Base-by-base conservation (phyloP, 2,329 filamentous ascomycete genomes). In the Colletotrichum somersetense region DNA sequence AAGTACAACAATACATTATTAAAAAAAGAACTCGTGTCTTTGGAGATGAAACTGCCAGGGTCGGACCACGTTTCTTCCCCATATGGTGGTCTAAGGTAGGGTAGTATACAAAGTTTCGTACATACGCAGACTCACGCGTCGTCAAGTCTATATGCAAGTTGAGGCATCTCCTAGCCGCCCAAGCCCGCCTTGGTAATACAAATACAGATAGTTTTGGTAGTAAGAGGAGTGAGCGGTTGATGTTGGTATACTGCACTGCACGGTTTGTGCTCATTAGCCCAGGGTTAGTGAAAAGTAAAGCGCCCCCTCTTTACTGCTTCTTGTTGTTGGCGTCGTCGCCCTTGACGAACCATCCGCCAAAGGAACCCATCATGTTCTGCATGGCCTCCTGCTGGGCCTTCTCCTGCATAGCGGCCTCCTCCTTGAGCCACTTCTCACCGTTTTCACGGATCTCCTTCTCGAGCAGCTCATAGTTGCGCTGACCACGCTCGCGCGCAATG, bases 341-440 rank as follows among this genome's bases (percentile, higher is more conserved):
- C 73, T 73, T 71, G 38, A 78, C 71, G 76, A 89, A 89, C 85
- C 85, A 89, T 66, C 89, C 86, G 48, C 88, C 86, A 77, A 96
- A 91, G 38, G 91, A 92, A 71, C 88, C 89, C 89, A 96, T 96
- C 94, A 97, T 97, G 79, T 89, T 94, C 83, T 92, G 93, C 92
- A 97, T 95, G 77, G 92, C 92, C 83, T 97, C 95, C 79, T 97
- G 93, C 82, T 95, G 93, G 74, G 91, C 88, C 86, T 94, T 95
- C 86, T 98, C 96, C 85, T 95, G 92, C 80, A 93, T 89, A 61
- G 91, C 91, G 55, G 93, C 93, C 87, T 97, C 95, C 82, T 98
- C 96, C 86, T 95, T 95, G 76, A 99, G 87, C 94, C 95, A 98
- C 84, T 96, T 94, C 81, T 96, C 94, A 64, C 95, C 96, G 80